These are phyloP conservation scores for Hanseniaspora lindneri DNA, from an alignment of 805 yeast species.

Conservation along the genomic window DNA sequence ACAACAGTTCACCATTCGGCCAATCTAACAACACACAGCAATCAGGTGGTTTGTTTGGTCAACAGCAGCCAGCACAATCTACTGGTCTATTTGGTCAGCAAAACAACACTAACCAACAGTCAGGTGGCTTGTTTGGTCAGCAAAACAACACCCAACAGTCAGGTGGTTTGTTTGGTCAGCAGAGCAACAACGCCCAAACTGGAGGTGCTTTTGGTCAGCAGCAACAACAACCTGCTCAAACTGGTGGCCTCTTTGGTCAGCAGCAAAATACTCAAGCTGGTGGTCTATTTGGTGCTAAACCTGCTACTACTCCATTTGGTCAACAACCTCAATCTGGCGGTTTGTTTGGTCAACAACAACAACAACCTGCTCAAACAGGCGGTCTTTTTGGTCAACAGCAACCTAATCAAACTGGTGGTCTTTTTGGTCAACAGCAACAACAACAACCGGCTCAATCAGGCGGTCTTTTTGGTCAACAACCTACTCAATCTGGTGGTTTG, in stretches of 20 bases:
- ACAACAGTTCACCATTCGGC: constrained; percentile 18
- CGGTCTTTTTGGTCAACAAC: constrained; percentile 25
- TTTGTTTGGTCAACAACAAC: constrained; percentile 19
- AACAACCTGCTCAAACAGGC: constrained; percentile 19
- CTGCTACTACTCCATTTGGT: too few relatives aligned
- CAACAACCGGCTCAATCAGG: constrained; percentile 23
- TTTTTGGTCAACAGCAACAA: constrained; percentile 20
- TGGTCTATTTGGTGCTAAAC: constrained; percentile 25
- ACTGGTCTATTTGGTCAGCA: constrained; percentile 32
- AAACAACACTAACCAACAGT: constrained; percentile 16
- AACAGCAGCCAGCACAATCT: constrained; percentile 22
- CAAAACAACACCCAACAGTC: constrained; percentile 23
- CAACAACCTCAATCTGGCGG: constrained; percentile 32
- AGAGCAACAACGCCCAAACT: constrained; percentile 26
- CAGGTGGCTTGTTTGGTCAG: constrained; percentile 34
- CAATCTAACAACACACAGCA: constrained; percentile 16
- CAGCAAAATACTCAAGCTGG: constrained; percentile 25
- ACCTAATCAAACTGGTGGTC: constrained; percentile 18
- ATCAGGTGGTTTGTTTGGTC: constrained; percentile 31
- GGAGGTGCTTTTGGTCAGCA: constrained; percentile 28
- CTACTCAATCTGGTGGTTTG: constrained; percentile 28
- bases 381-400: constrained; percentile 34
- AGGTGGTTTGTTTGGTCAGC: constrained; percentile 31
- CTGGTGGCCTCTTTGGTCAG: constrained; percentile 19
- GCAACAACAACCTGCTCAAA: constrained; percentile 19